Evolutionary conservation across 2,329 filamentous ascomycete species (phyloP), one percentile per base, ranked within the genome.

Genomic region (Onygenales sp.): DNA sequence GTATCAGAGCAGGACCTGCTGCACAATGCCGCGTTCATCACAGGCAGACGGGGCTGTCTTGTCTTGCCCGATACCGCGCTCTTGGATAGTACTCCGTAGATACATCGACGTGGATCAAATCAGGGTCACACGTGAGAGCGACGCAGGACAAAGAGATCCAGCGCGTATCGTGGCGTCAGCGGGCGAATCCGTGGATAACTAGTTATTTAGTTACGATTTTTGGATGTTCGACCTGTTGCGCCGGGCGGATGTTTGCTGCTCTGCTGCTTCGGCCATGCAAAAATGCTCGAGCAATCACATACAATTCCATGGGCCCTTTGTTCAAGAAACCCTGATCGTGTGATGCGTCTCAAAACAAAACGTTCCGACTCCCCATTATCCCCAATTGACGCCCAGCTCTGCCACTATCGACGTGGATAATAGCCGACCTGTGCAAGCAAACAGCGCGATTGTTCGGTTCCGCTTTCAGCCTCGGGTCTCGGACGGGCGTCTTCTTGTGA

Each of bases 121-220:
- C 21, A 48, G 45, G 45, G 14, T 39, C 33, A 8, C 47, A 49
- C 36, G 35, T 49, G 46, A 39, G 36, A 49, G 38, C 6, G n/a
- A 32, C 39, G 35, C 47, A 49, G 47, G 36, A 49, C 47, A 49
- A 49, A 49, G 47, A 41, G 17, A 41, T 41, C 17, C 35, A 8
- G 10, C 5, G 17, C 14, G 17, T 39, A 36, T 13, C 8, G 36
- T 39, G 9, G 13, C 35, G 4, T 17, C 31, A n/a, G 13, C 43
- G 21, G 21, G 21, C 21, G 21, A 27, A 27, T 27, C 21, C 21
- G 3, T 27, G 21, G 21, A 27, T 27, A 17, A 17, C 17, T 17
- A 27, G 21, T 27, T 27, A 5, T 27, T 27, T 27, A 27, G 21
- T 27, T 27, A 5, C 21, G 21, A 27, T 27, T 27, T 27, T 27